Percentiles rank a stretch among this genome's conserved stretches.
These are phyloP conservation scores for Cercospora sojina DNA, from an alignment of 2,329 filamentous ascomycete genomes.

Conservation along the genomic window DNA sequence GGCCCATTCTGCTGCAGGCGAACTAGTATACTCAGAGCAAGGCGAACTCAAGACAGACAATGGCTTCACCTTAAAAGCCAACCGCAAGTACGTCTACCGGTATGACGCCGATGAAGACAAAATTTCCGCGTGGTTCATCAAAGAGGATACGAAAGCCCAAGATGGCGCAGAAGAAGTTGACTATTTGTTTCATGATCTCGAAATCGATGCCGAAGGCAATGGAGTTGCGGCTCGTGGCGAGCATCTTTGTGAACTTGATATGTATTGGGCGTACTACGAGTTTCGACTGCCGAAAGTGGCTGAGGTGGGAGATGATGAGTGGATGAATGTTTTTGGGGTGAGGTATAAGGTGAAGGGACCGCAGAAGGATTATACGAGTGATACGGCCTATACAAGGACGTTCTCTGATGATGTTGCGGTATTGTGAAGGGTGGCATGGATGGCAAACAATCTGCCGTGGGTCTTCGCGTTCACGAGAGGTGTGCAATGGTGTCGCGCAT, in stretches of 20 bases:
- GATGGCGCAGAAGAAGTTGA: slow-evolving; percentile 53
- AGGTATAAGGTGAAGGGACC: slow-evolving; percentile 41
- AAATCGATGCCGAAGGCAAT: slow-evolving; percentile 51
- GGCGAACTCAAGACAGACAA: slow-evolving; percentile 41
- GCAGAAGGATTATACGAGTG: slow-evolving; percentile 41
- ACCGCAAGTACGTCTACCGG: slow-evolving; percentile 70
- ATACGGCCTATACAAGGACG: slow-evolving; percentile 39
- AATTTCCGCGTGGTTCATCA: slow-evolving; percentile 73
- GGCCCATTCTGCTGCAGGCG: slow-evolving; percentile 31
- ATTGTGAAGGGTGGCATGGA: slow-evolving; percentile 4
- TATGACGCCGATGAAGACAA: slow-evolving; percentile 63
- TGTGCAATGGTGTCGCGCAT: not conserved
- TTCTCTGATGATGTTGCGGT: slow-evolving; percentile 20
- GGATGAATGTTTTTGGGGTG: slow-evolving; percentile 39
- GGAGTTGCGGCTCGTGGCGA: slow-evolving; percentile 64
- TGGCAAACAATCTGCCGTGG: not conserved
- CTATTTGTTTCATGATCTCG: slow-evolving; percentile 73
- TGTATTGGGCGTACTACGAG: slow-evolving; percentile 68
- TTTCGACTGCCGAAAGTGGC: slow-evolving; percentile 49
- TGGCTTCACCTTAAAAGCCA: slow-evolving; percentile 56
- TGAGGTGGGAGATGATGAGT: slow-evolving; percentile 25
- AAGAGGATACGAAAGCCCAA: slow-evolving; percentile 58
- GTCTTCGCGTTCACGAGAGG: not conserved
- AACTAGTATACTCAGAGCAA: slow-evolving; percentile 39
- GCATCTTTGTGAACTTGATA: slow-evolving; percentile 70